These are phyloP conservation scores for Irpex sp. DNA, from an alignment of 1,284 basidiomycete genomes.

Conservation along the genomic window DNA sequence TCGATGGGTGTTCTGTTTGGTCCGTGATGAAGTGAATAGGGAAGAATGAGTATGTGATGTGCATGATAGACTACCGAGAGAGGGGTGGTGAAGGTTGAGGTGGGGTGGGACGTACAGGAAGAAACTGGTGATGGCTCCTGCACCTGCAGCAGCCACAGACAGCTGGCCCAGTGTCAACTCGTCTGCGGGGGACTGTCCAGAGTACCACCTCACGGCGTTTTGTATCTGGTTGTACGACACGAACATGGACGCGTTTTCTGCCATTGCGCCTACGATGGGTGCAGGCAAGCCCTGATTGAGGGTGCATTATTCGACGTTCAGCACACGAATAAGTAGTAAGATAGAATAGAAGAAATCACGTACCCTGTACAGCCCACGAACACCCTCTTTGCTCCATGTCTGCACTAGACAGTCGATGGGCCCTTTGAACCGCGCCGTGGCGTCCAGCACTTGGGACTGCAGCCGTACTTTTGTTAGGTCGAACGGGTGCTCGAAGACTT, in stretches of 20 bases:
- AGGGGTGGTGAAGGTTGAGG: conserved; percentile 1
- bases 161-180: conserved; percentile 62
- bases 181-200: conserved; percentile 30
- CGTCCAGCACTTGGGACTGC: conserved; percentile 79
- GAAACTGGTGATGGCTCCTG: conserved; percentile 81
- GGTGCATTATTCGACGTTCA: not conserved
- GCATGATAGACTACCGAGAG: not conserved
- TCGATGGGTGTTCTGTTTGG: conserved; percentile 78
- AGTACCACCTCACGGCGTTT: conserved; percentile 50
- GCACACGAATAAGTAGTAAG: too few relatives aligned
- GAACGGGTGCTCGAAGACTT: conserved; percentile 85
- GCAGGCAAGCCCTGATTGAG: conserved; percentile 75
- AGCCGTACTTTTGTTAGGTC: conserved; percentile 84
- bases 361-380: conserved; percentile 78
- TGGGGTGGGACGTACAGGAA: conserved; percentile 60
- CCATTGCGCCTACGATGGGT: conserved; percentile 87
- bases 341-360: conserved; percentile 26
- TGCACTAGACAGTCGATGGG: conserved; percentile 79
- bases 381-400: conserved; percentile 76
- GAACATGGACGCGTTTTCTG: conserved; percentile 88
- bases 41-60: not conserved
- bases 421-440: conserved; percentile 67
- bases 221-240: conserved; percentile 86
- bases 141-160: conserved; percentile 74
- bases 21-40: not conserved